phyloP scores from a whole-genome alignment of 805 yeast genomes.

The Starmerella etchellsii region DNA sequence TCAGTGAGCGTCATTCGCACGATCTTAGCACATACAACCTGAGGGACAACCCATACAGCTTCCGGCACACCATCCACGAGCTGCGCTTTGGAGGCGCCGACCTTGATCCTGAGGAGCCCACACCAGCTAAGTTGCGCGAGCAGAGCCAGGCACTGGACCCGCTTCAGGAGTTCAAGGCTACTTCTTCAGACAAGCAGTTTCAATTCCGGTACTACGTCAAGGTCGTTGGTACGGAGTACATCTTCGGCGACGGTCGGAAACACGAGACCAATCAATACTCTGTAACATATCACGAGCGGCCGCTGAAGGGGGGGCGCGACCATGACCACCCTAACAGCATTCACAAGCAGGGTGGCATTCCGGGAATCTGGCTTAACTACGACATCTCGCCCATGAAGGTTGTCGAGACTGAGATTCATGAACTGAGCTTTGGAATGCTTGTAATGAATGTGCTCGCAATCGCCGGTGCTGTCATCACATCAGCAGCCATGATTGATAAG shows the following conservation, averaged over 20 bases:
- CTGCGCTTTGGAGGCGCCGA: conserved; percentile 65
- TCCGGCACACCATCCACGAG: conserved; percentile 67
- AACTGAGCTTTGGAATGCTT: conserved; percentile 19
- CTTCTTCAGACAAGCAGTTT: conserved; percentile 40
- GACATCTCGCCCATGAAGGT: conserved; percentile 91
- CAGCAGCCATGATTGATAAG: conserved; percentile 78
- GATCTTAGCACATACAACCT: conserved; percentile 63
- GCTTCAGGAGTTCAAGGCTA: conserved; percentile 22
- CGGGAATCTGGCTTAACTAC: conserved; percentile 76
- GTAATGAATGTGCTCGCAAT: conserved; percentile 56
- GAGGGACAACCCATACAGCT: conserved; percentile 46
- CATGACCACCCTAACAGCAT: conserved; percentile 76
- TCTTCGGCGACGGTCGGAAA: conserved; percentile 40
- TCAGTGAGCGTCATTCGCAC: conserved; percentile 53
- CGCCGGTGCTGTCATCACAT: conserved; percentile 85
- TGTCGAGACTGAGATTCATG: conserved; percentile 59
- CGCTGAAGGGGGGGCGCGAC: conserved; percentile 75
- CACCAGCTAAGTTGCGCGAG: conserved; percentile 32
- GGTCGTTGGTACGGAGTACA: conserved; percentile 82
- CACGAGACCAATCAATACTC: conserved; percentile 83
- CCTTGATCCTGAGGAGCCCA: conserved; percentile 25
- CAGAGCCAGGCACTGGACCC: conserved; percentile 9
- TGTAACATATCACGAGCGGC: conserved; percentile 77
- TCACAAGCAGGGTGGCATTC: conserved; percentile 68
- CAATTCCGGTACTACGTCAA: conserved; percentile 68